Base-by-base conservation (phyloP, 768 basidiomycete species). In the Amanita brunnescens region DNA sequence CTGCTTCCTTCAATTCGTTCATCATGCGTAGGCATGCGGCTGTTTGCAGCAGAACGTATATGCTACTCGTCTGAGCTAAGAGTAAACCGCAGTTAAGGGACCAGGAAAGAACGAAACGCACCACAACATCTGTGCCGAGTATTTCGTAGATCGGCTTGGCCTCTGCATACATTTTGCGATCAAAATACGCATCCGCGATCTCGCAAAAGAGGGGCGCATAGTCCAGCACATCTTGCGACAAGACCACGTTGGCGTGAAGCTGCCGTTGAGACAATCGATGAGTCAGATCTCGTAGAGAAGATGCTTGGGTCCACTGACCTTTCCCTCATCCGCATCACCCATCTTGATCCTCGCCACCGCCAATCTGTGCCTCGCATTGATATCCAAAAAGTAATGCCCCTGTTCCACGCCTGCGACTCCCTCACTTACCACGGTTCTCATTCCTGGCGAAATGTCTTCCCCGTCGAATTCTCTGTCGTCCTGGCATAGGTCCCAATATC, bases 401-500 rank as follows among this genome's bases (percentile, higher is more conserved):
- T 78, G 74, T 40, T 74, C 74, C 5, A 47, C 41, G 6, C 35
- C 43, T 9, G 32, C 16, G 2, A 81, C 61, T 33, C 76, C 75
- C 2, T 75, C 76, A 33, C 67, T 60, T 52, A 74, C 65, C 9
- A 61, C 47, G 21, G 57, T 59, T 6, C 50, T 16, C 56, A 13
- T 34, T 58, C 53, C 58, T 58, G 44, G 42, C 24, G 59, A 59
- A 57, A 65, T 53, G 61, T 68, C 64, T 40, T 68, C 64, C 16
- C 75, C 59, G 60, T 92, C 90, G 60, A 79, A 99, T 66, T 99
- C 95, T 44, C 93, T 73, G 61, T 99, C 95, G 62, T 99, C 94
- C 26, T 77, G 78, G 49, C 82, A 78, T 18, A 75, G 63, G 56
- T 92, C 88, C 92, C 93, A 97, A 52, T 84, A 82, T 49, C 71